Conservation (phyloP, 1,284 basidiomycete genomes). For the Trichosporon sp. region DNA sequence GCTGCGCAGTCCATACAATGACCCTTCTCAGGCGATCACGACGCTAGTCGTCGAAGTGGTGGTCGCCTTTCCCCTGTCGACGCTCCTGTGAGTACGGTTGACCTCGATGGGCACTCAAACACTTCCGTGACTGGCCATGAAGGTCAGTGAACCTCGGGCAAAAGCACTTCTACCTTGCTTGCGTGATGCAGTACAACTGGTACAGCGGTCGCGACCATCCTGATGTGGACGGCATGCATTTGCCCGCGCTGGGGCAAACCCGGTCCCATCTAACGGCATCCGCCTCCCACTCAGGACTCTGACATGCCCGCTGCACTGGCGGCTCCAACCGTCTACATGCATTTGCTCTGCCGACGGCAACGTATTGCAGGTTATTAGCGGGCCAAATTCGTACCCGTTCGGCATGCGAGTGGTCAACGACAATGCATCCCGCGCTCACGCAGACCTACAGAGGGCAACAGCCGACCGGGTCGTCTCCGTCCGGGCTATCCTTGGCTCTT, state of each 20-base stretch:
- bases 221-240: background rate
- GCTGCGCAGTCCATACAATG: too few relatives aligned
- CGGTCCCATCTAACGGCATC: background rate
- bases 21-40: too few relatives aligned
- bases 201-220: background rate
- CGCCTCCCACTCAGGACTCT: background rate
- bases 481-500: background rate
- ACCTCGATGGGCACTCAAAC: too few relatives aligned
- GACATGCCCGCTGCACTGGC: background rate
- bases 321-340: background rate
- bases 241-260: too few relatives aligned
- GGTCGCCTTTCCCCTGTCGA: too few relatives aligned
- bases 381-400: background rate
- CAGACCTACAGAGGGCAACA: background rate
- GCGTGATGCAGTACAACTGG: background rate
- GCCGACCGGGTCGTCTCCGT: background rate
- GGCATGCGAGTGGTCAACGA: background rate
- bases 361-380: background rate
- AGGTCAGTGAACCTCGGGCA: too few relatives aligned
- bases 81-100: too few relatives aligned
- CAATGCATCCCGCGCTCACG: background rate
- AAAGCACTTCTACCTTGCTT: too few relatives aligned
- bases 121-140: too few relatives aligned
- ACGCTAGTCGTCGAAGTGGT: too few relatives aligned
- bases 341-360: background rate